Evolutionary conservation across 2,329 filamentous ascomycete genomes (phyloP).

Genomic region (Microdochium trichocladiopsis): DNA sequence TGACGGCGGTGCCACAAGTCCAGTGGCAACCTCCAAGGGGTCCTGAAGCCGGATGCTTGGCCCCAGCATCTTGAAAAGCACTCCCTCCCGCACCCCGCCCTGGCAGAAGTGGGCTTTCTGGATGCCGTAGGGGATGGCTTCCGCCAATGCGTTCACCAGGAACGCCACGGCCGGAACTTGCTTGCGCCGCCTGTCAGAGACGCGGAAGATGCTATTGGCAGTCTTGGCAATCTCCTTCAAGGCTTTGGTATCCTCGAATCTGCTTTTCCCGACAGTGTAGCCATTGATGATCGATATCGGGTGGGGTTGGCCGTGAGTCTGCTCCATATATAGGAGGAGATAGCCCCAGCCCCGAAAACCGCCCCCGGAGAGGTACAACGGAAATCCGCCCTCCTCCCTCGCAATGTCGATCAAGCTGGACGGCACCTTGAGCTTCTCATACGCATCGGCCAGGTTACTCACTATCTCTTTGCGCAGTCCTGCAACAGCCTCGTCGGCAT

Average conservation of each 20-base stretch:
- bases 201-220: constrained; percentile 43
- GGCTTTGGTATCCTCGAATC: constrained; percentile 42
- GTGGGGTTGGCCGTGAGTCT: constrained; percentile 52
- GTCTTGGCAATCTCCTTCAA: constrained; percentile 16
- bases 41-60: constrained; percentile 39
- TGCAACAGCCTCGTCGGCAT: constrained; percentile 35
- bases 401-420: constrained; percentile 36
- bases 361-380: constrained; percentile 62
- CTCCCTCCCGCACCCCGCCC: constrained; percentile 63
- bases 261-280: constrained; percentile 41
- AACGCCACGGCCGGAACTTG: constrained; percentile 65
- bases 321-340: constrained; percentile 50
- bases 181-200: constrained; percentile 55
- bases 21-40: constrained; percentile 54
- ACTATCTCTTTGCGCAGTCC: constrained; percentile 42
- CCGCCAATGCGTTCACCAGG: constrained; percentile 54
- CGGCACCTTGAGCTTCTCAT: constrained; percentile 45
- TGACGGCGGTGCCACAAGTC: constrained; percentile 40
- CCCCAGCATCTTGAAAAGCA: constrained; percentile 48
- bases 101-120: constrained; percentile 61
- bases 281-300: constrained; percentile 69
- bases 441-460: constrained; percentile 41
- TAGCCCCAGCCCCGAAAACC: constrained; percentile 69
- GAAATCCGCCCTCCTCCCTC: constrained; percentile 38
- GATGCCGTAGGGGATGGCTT: constrained; percentile 52